These are phyloP conservation scores for Drechslerella coelobrocha DNA, from an alignment of 2,329 filamentous ascomycete genomes.

Conservation along the genomic window DNA sequence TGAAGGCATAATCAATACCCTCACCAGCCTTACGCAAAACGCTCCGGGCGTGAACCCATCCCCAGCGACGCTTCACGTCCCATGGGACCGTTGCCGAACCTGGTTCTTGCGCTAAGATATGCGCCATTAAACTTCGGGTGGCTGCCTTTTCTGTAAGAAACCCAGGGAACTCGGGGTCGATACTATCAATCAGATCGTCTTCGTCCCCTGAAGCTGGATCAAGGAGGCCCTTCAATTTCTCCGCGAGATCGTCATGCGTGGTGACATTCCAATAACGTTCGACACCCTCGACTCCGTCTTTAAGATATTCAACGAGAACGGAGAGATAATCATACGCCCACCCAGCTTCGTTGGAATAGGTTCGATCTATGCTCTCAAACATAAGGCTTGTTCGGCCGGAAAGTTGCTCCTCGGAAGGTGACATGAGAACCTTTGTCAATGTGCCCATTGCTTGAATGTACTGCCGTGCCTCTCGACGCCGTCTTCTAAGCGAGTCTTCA, in stretches of 20 bases:
- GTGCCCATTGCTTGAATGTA: slow-evolving; percentile 45
- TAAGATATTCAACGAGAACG: slow-evolving; percentile 36
- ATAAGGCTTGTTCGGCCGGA: slow-evolving; percentile 13
- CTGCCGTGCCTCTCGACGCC: slow-evolving; percentile 29
- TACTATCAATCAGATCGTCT: slow-evolving; percentile 42
- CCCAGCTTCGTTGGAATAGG: neutral
- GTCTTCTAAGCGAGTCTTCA: slow-evolving; percentile 41
- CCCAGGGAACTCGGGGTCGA: slow-evolving; percentile 34
- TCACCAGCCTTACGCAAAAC: slow-evolving; percentile 66
- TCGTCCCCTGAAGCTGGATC: slow-evolving; percentile 34
- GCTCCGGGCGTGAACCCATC: slow-evolving; percentile 66
- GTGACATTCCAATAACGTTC: slow-evolving; percentile 37
- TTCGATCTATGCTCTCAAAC: slow-evolving; percentile 35
- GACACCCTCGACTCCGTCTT: slow-evolving; percentile 33
- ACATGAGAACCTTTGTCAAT: slow-evolving; percentile 34
- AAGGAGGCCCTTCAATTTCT: slow-evolving; percentile 25
- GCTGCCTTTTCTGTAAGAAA: slow-evolving; percentile 41
- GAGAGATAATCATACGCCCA: slow-evolving; percentile 40
- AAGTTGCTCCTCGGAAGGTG: slow-evolving; percentile 25
- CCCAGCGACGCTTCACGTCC: slow-evolving; percentile 65
- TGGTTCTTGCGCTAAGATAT: slow-evolving; percentile 34
- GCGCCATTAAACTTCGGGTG: slow-evolving; percentile 34
- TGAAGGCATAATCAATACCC: slow-evolving; percentile 65
- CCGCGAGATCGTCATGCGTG: slow-evolving; percentile 41
- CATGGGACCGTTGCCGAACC: slow-evolving; percentile 51